Evolutionary conservation across 805 yeast genomes (phyloP).

Genomic region (Kluyveromyces aestuarii): DNA sequence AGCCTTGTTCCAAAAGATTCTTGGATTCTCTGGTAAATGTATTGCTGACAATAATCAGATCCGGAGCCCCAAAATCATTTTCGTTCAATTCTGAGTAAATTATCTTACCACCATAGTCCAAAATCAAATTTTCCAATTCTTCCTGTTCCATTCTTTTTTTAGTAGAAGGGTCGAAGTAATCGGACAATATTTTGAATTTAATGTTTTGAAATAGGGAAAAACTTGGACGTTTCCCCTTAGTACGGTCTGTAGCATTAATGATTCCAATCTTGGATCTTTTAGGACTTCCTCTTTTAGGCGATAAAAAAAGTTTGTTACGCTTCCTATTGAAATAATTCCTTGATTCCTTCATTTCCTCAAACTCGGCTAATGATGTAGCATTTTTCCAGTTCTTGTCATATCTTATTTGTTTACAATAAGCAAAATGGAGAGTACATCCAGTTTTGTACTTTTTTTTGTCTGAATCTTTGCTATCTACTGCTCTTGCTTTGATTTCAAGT

Average conservation of each 20-base stretch:
- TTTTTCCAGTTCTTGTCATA: constrained; percentile 56
- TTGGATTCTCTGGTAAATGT: constrained; percentile 32
- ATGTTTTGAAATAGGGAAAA: constrained; percentile 35
- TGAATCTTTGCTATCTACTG: constrained; percentile 43
- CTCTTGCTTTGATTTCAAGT: constrained; percentile 74
- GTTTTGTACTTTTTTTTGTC: constrained; percentile 43
- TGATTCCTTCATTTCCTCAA: constrained; percentile 29
- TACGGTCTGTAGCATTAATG: constrained; percentile 6
- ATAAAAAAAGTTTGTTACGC: constrained; percentile 10
- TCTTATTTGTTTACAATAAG: constrained; percentile 60
- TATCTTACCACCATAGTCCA: constrained; percentile 44
- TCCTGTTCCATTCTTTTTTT: constrained; percentile 23
- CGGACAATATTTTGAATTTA: constrained; percentile 46
- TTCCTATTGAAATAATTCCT: constrained; percentile 7
- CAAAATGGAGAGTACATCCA: constrained; percentile 65
- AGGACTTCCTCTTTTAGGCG: constrained; percentile 9
- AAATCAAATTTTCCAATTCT: constrained; percentile 32
- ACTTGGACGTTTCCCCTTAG: neutral
- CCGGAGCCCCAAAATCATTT: neutral
- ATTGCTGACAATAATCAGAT: constrained; percentile 30
- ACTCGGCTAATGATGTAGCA: constrained; percentile 49
- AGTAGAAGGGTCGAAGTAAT: constrained; percentile 25
- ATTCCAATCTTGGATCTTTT: constrained; percentile 17
- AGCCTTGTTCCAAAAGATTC: constrained; percentile 36
- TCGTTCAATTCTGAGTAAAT: constrained; percentile 26